These are phyloP conservation scores for Camellia lanceoleosa DNA, from an alignment of 148 eudicot species.

Conservation along the genomic window DNA sequence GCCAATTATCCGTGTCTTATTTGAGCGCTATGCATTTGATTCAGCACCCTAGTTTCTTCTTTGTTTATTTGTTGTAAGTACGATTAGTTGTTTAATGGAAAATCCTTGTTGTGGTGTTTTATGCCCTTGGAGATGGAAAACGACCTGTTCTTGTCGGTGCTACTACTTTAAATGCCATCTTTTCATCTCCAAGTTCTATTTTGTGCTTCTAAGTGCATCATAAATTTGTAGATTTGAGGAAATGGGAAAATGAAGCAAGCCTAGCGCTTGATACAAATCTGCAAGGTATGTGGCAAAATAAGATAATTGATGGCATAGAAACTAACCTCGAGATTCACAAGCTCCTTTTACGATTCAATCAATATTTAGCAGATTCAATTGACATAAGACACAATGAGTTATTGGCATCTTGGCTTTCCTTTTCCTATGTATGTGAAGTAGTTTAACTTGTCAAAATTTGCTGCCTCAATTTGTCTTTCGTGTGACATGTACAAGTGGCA, in stretches of 20 bases:
- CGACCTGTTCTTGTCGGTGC: no score
- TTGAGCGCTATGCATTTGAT: no score
- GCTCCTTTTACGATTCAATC: background rate
- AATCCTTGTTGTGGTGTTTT: no score
- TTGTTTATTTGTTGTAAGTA: no score
- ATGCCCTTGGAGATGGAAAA: no score
- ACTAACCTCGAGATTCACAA: background rate
- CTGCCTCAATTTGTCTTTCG: no score
- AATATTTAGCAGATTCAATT: background rate
- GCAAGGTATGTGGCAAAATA: conserved; percentile 38
- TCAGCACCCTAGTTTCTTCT: no score
- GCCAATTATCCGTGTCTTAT: no score
- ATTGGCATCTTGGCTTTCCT: background rate
- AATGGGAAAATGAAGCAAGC: conserved; percentile 82
- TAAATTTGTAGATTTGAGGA: conserved; percentile 73
- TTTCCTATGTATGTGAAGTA: background rate
- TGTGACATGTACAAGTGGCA: no score
- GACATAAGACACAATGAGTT: background rate
- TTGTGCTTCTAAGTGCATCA: background rate
- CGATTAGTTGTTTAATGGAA: no score
- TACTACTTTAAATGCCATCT: no score
- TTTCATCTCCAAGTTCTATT: no score
- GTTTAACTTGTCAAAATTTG: background rate
- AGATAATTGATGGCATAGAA: background rate
- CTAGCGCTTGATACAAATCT: conserved; percentile 51